Conservation (phyloP, 2,329 filamentous ascomycete species). For the Shiraia bambusicola region DNA sequence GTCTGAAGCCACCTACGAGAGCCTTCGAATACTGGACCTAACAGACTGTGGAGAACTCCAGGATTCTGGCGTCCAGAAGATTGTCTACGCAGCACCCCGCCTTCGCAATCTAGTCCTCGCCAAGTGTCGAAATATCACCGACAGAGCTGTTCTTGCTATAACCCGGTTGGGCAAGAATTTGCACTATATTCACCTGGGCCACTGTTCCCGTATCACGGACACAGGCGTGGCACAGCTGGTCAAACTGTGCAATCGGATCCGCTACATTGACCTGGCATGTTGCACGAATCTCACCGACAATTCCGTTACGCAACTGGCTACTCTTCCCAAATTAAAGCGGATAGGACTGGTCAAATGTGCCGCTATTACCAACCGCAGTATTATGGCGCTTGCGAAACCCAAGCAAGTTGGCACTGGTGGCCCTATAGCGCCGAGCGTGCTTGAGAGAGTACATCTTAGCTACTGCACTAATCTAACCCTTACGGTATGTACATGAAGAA, state of each 20-base stretch:
- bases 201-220: constrained; percentile 90
- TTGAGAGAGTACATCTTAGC: constrained; percentile 93
- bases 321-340: constrained; percentile 86
- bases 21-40: constrained; percentile 87
- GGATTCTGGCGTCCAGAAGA: constrained; percentile 83
- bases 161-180: constrained; percentile 90
- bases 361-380: constrained; percentile 85
- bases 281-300: constrained; percentile 84
- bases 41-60: constrained; percentile 84
- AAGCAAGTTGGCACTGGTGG: constrained; percentile 56
- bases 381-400: constrained; percentile 76
- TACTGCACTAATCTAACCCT: constrained; percentile 88
- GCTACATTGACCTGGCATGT: constrained; percentile 97
- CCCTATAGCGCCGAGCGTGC: constrained; percentile 62
- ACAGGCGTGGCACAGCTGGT: constrained; percentile 82
- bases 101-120: constrained; percentile 90
- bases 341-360: constrained; percentile 95
- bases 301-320: constrained; percentile 80
- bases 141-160: constrained; percentile 83
- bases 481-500: constrained; percentile 58
- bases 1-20: constrained; percentile 70
- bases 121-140: constrained; percentile 92
- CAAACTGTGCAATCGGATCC: constrained; percentile 83
- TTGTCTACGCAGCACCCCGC: constrained; percentile 81
- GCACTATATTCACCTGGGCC: constrained; percentile 93